A percentile compares a stretch with the other conserved stretches of the same genome.
phyloP scores from a whole-genome alignment of 2,329 filamentous ascomycete species.

The Cladorrhinum sp. region DNA sequence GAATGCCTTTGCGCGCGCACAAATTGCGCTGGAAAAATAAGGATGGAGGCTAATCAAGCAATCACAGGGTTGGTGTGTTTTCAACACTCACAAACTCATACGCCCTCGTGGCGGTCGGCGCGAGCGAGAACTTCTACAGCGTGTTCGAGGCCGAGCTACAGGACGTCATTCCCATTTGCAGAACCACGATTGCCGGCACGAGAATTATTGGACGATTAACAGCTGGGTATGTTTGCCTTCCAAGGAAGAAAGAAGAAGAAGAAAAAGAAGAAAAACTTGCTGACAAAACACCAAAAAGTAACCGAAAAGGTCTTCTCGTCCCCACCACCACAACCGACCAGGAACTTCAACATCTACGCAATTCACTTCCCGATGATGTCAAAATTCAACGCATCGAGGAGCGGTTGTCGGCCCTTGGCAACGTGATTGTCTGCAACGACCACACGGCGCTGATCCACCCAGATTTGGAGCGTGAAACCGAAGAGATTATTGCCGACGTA shows the following conservation, averaged over 20 bases:
- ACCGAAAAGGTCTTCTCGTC: slow-evolving; percentile 94
- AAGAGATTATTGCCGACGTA: slow-evolving; percentile 97
- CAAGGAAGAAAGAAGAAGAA: not conserved
- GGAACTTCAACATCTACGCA: slow-evolving; percentile 94
- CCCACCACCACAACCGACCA: slow-evolving; percentile 96
- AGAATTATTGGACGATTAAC: slow-evolving; percentile 95
- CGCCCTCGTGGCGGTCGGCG: slow-evolving; percentile 88
- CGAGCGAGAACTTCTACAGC: slow-evolving; percentile 98
- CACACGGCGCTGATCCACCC: slow-evolving; percentile 96
- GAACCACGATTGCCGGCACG: slow-evolving; percentile 93
- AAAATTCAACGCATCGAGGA: slow-evolving; percentile 98
- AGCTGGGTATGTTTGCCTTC: slow-evolving; percentile 61
- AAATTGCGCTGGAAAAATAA: too few relatives aligned
- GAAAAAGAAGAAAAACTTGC: not conserved
- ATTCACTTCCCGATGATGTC: slow-evolving; percentile 85
- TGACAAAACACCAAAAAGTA: slow-evolving; percentile 50
- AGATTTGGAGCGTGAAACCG: slow-evolving; percentile 93
- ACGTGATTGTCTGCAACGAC: slow-evolving; percentile 95
- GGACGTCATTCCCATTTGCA: slow-evolving; percentile 95
- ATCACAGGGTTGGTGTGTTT: slow-evolving; percentile 85
- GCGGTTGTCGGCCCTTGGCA: slow-evolving; percentile 88
- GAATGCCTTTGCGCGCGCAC: not conserved
- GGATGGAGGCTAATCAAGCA: slow-evolving; percentile 13
- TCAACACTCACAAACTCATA: slow-evolving; percentile 96
- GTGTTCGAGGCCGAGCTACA: slow-evolving; percentile 97